A percentile compares a stretch with the other conserved stretches of the same genome.
Evolutionary conservation across 805 yeast species (phyloP).

Genomic region (Millerago galiae): DNA sequence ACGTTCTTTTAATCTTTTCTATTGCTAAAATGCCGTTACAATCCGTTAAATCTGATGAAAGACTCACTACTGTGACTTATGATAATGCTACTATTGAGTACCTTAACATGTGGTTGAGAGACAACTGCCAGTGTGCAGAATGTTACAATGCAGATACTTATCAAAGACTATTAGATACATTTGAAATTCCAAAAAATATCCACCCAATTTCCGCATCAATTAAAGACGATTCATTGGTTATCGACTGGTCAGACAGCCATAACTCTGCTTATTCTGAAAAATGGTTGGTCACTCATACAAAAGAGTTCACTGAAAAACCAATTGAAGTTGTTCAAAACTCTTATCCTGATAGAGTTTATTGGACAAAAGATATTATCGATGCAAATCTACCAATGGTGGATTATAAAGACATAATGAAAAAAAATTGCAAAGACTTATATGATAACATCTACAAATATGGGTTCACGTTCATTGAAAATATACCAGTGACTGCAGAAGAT

Average conservation of each 20-base stretch:
- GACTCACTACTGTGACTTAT: conserved; percentile 1
- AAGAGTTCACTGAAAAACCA: conserved; percentile 29
- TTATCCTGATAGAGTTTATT: conserved; percentile 34
- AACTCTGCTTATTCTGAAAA: conserved; percentile 11
- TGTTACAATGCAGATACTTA: conserved; percentile 52
- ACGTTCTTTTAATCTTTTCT: neutral
- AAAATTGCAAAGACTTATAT: conserved; percentile 14
- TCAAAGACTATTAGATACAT: conserved; percentile 54
- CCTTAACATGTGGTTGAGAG: conserved; percentile 59
- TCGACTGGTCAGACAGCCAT: conserved; percentile 16
- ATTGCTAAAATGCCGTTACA: neutral
- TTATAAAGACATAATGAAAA: conserved; percentile 39
- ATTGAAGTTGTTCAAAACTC: conserved; percentile 27
- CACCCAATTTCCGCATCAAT: conserved; percentile 7
- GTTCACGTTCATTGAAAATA: conserved; percentile 53
- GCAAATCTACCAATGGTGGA: conserved; percentile 28
- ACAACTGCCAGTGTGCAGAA: conserved; percentile 50
- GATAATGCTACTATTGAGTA: conserved; percentile 2
- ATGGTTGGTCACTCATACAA: conserved; percentile 20
- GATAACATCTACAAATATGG: conserved; percentile 35
- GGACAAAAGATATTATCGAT: conserved; percentile 38
- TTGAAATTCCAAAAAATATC: conserved; percentile 30
- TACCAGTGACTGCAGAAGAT: conserved; percentile 52
- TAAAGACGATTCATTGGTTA: neutral
- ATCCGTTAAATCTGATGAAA: neutral